phyloP scores from a whole-genome alignment of 164 flowering plant species.

The Aristolochia californica region DNA sequence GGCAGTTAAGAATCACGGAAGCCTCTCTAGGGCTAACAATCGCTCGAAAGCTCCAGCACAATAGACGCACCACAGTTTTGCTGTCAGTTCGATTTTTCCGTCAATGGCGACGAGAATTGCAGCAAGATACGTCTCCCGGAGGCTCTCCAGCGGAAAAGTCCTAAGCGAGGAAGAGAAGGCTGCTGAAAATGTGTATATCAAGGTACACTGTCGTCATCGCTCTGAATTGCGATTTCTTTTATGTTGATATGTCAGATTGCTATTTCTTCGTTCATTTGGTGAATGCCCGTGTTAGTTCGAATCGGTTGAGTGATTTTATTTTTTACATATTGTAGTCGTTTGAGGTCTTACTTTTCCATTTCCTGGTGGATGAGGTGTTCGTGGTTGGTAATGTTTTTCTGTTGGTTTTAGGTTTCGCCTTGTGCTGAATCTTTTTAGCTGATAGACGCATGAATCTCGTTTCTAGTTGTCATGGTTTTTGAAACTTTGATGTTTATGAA shows the following conservation, averaged over 20 bases:
- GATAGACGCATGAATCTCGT: too few relatives aligned
- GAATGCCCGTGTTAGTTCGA: not conserved
- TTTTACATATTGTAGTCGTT: not conserved
- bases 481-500: too few relatives aligned
- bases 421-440: too few relatives aligned
- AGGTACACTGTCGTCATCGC: conserved; percentile 31
- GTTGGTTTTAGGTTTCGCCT: too few relatives aligned
- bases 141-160: conserved; percentile 68
- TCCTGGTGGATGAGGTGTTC: not conserved
- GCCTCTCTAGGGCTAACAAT: too few relatives aligned
- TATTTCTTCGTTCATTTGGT: not conserved
- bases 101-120: conserved; percentile 37
- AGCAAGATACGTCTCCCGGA: conserved; percentile 43
- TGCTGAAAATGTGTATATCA: conserved; percentile 86
- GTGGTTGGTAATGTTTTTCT: not conserved
- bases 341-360: not conserved
- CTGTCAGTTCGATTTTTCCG: too few relatives aligned
- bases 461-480: too few relatives aligned
- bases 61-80: too few relatives aligned
- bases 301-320: not conserved
- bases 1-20: too few relatives aligned
- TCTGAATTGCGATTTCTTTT: too few relatives aligned
- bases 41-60: too few relatives aligned
- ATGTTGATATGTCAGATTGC: too few relatives aligned
- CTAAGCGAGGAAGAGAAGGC: conserved; percentile 92